Evolutionary conservation across 768 basidiomycete species (phyloP), one percentile per base, ranked within the genome.

Genomic region (Boletus edulis): DNA sequence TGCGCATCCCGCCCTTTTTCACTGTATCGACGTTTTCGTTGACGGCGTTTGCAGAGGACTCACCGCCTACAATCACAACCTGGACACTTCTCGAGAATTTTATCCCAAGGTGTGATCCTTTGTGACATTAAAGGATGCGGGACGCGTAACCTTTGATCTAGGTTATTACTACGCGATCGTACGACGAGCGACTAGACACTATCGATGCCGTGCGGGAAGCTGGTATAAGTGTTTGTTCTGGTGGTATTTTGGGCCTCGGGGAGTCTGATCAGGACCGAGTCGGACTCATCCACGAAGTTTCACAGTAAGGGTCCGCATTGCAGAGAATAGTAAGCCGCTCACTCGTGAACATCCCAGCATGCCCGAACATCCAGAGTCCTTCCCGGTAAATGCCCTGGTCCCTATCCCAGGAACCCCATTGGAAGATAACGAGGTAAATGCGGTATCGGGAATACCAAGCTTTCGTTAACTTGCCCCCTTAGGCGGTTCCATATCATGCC

Each of bases 41-140:
- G 0, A 62, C 49, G 37, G 15, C 18, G 7, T 18, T 4, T 35
- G 38, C 58, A 92, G 90, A 35, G 96, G 96, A 31, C 74, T 98
- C 64, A 97, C 94, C 44, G 96, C 96, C 3, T 98, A 98, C 74
- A 99, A 99, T 70, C 96, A 99, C 71, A 99, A 99, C 72, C 83
- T 99, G 51, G 96, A 99, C 72, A 99, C 96, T 0, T 98, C 95
- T 32, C 82, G 96, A 58, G 96, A 98, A 73, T 94, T 87, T 73
- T 98, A 98, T 70, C 96, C 96, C 18, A 78, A 89, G 76, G 94
- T 91, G 61, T 43, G 76, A 44, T 5, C n/a, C 10, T 27, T 40
- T 18, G 11, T 32, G 51, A 46, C 7, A 29, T 57, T 34, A 46
- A 29, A 46, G 31, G 34, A 46, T 46, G 34, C 13, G 27, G 22